Conservation (phyloP, 805 yeast genomes). For the Metschnikowia colocasiae region DNA sequence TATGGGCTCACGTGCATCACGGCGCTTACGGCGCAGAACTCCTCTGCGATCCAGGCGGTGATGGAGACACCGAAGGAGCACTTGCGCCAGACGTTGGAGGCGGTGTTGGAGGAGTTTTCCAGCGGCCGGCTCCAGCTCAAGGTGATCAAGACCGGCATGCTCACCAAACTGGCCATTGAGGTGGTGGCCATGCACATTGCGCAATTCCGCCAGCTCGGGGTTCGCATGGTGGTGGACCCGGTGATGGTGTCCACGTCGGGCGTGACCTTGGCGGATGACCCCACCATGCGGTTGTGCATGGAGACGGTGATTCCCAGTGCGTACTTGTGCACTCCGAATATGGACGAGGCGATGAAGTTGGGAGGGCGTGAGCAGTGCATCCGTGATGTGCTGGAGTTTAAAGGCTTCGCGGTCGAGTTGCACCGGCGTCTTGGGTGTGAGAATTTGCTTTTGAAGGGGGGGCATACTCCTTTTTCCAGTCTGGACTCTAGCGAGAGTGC, state of each 20-base stretch:
- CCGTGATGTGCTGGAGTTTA: conserved; percentile 33
- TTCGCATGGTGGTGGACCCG: conserved; percentile 67
- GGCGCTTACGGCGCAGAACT: conserved; percentile 79
- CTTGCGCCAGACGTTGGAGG: conserved; percentile 46
- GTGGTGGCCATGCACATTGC: conserved; percentile 39
- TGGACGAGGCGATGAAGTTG: conserved; percentile 51
- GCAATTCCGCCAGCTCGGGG: conserved; percentile 22
- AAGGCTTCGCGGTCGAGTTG: conserved; percentile 22
- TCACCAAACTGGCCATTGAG: conserved; percentile 51
- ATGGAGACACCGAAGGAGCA: conserved; percentile 40
- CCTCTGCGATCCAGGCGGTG: conserved; percentile 44
- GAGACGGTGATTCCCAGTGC: conserved; percentile 48
- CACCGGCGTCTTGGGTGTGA: conserved; percentile 36
- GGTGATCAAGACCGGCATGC: conserved; percentile 78
- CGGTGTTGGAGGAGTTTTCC: conserved; percentile 56
- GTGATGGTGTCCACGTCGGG: conserved; percentile 86
- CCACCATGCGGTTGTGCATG: conserved; percentile 44
- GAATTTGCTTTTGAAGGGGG: conserved; percentile 73
- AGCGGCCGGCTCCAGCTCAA: conserved; percentile 37
- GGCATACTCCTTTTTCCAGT: conserved; percentile 67
- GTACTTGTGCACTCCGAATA: conserved; percentile 70
- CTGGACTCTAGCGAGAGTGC: too few species aligned
- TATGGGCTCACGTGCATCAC: conserved; percentile 75
- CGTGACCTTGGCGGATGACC: conserved; percentile 47
- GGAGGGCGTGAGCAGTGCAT: conserved; percentile 14